phyloP scores from a whole-genome alignment of 2,329 filamentous ascomycete species.

The Tolypocladium album region DNA sequence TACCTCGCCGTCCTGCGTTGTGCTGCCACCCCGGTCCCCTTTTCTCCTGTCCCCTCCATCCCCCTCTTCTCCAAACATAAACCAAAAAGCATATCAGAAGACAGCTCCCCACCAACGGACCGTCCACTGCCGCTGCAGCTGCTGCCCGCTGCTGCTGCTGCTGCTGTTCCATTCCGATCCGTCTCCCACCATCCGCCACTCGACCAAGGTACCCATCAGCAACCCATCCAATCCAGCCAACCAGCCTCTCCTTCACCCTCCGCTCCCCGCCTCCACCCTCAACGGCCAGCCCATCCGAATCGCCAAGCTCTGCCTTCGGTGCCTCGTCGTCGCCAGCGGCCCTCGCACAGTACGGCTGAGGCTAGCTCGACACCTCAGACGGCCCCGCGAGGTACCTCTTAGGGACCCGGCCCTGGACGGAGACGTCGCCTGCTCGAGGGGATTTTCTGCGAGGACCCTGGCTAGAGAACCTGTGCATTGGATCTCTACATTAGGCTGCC shows the following conservation, averaged over 20 bases:
- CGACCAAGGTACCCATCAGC: background rate
- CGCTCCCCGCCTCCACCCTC: background rate
- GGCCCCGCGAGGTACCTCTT: slow-evolving; percentile 5
- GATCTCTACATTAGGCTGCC: background rate
- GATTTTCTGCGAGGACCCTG: background rate
- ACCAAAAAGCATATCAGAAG: slow-evolving; percentile 2
- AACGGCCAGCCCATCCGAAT: background rate
- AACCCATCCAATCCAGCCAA: background rate
- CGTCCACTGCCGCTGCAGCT: background rate
- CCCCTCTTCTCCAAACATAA: background rate
- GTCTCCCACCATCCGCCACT: background rate
- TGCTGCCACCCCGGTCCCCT: background rate
- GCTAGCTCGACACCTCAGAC: slow-evolving; percentile 4
- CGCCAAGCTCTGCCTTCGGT: background rate
- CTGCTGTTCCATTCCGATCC: background rate
- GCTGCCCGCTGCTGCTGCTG: background rate
- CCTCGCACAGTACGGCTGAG: slow-evolving; percentile 5
- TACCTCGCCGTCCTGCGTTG: background rate
- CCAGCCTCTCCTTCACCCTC: background rate
- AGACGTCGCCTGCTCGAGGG: slow-evolving; percentile 1
- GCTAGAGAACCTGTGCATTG: background rate
- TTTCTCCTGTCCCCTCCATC: background rate
- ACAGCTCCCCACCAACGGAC: slow-evolving; percentile 1
- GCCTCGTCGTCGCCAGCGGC: slow-evolving; percentile 1
- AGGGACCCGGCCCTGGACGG: background rate